Conservation (phyloP, 768 basidiomycete genomes). For the Suillus hirtellus region DNA sequence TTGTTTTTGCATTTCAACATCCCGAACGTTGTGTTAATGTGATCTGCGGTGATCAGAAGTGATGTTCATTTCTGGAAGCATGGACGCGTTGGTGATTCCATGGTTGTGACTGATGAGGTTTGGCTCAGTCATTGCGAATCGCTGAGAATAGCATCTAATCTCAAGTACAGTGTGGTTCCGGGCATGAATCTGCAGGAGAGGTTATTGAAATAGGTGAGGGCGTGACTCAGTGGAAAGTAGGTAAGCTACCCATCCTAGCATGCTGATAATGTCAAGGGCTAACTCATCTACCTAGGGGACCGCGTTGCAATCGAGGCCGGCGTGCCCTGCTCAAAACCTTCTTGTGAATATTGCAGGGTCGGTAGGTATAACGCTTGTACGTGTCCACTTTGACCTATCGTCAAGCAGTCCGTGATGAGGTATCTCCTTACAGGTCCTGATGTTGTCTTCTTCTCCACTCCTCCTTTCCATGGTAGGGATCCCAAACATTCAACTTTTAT, state of each 20-base stretch:
- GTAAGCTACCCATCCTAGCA: slow-evolving; percentile 27
- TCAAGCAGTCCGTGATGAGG: slow-evolving; percentile 5
- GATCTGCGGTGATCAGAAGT: slow-evolving; percentile 41
- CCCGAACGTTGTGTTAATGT: not conserved
- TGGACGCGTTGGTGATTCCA: slow-evolving; percentile 66
- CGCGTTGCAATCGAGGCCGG: slow-evolving; percentile 70
- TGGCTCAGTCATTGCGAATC: not conserved
- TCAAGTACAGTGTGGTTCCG: slow-evolving; percentile 55
- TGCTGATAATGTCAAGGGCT: slow-evolving; percentile 8
- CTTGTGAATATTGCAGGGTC: slow-evolving; percentile 62
- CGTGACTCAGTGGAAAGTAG: slow-evolving; percentile 65
- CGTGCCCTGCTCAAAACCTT: slow-evolving; percentile 63
- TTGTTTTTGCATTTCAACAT: slow-evolving; percentile 20
- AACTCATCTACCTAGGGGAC: slow-evolving; percentile 43
- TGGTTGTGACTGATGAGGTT: slow-evolving; percentile 70
- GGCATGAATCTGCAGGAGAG: slow-evolving; percentile 72
- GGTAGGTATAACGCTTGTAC: slow-evolving; percentile 65
- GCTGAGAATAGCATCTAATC: not conserved
- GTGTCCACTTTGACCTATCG: slow-evolving; percentile 4
- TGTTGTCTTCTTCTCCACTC: slow-evolving; percentile 69
- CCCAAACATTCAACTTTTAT: not conserved
- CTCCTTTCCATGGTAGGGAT: slow-evolving; percentile 59
- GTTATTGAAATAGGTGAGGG: slow-evolving; percentile 64
- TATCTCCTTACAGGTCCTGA: slow-evolving; percentile 32
- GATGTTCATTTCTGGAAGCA: slow-evolving; percentile 78